Percentiles rank a stretch among this genome's conserved stretches.
Evolutionary conservation across 2,329 filamentous ascomycete species (phyloP).

Genomic region (Calonectria leucothoes): DNA sequence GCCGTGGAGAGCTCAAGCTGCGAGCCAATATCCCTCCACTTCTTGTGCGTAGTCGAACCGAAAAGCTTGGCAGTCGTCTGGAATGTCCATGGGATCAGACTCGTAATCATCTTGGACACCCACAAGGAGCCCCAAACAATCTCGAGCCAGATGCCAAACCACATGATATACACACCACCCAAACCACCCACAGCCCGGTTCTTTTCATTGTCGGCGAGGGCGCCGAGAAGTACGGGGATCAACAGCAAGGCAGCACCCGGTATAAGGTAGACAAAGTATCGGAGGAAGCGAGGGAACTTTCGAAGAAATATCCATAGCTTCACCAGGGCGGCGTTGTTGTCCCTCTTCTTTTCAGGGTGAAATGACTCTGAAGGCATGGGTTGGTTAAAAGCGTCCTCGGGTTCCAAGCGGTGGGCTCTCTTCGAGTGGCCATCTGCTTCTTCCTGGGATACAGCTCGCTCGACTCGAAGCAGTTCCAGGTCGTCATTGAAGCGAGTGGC

Average conservation of each 20-base stretch:
- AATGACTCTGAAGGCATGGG: conserved; percentile 40
- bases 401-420: conserved; percentile 49
- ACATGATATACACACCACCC: conserved; percentile 82
- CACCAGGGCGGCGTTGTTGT: conserved; percentile 49
- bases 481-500: conserved; percentile 58
- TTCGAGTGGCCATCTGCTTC: conserved; percentile 47
- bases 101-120: conserved; percentile 72
- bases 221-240: conserved; percentile 59
- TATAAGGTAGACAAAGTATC: conserved; percentile 61
- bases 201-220: conserved; percentile 50
- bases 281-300: conserved; percentile 62
- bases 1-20: conserved; percentile 88
- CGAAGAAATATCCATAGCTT: conserved; percentile 58
- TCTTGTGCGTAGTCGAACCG: conserved; percentile 86
- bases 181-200: conserved; percentile 67
- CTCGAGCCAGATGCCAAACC: conserved; percentile 97
- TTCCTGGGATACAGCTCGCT: conserved; percentile 58
- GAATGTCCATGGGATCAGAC: conserved; percentile 61
- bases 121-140: conserved; percentile 93
- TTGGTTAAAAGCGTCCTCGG: conserved; percentile 61
- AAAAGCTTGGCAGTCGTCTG: conserved; percentile 74
- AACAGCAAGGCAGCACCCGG: conserved; percentile 58
- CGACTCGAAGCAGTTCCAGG: conserved; percentile 60
- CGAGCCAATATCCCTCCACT: conserved; percentile 90
- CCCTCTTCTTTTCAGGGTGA: conserved; percentile 42